phyloP scores from a whole-genome alignment of 139 green algal genomes.

The Tetratostichococcus sp. region DNA sequence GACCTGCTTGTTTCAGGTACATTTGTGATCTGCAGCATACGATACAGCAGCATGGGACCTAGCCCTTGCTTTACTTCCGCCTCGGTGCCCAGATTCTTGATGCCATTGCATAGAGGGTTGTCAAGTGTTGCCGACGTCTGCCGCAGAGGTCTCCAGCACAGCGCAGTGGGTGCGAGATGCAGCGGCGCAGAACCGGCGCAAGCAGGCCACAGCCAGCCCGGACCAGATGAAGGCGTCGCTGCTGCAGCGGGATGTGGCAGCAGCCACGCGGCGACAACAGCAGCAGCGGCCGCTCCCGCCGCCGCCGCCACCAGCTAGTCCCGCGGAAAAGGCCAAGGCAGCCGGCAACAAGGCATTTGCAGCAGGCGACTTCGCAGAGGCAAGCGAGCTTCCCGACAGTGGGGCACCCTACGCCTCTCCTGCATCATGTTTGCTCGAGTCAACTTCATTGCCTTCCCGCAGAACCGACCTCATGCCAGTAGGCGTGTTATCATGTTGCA shows the following conservation, averaged over 20 bases:
- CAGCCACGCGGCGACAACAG: neutral
- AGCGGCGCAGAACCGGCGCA: conserved; percentile 31
- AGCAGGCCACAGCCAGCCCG: conserved; percentile 12
- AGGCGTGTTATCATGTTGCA: no score
- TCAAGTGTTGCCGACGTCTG: no score
- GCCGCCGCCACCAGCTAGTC: neutral
- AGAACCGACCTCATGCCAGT: no score
- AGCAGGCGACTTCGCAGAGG: conserved; percentile 49
- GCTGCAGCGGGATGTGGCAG: conserved; percentile 5
- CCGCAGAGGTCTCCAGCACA: conserved; percentile 55
- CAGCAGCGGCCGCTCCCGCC: neutral
- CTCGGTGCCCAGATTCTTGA: no score
- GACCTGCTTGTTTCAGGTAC: conserved; percentile 44
- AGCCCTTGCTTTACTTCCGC: no score
- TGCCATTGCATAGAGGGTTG: no score
- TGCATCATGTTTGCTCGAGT: no score
- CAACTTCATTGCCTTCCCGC: no score
- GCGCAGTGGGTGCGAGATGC: conserved; percentile 62
- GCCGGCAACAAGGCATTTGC: conserved; percentile 77
- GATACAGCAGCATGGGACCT: no score
- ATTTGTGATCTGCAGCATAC: no score
- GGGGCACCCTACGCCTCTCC: no score
- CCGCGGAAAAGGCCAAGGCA: conserved; percentile 62
- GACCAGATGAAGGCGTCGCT: neutral
- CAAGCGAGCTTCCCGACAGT: conserved; percentile 2